Evolutionary conservation across 257 asterid genomes (phyloP).

Genomic region (Nicotiana tomentosiformis): DNA sequence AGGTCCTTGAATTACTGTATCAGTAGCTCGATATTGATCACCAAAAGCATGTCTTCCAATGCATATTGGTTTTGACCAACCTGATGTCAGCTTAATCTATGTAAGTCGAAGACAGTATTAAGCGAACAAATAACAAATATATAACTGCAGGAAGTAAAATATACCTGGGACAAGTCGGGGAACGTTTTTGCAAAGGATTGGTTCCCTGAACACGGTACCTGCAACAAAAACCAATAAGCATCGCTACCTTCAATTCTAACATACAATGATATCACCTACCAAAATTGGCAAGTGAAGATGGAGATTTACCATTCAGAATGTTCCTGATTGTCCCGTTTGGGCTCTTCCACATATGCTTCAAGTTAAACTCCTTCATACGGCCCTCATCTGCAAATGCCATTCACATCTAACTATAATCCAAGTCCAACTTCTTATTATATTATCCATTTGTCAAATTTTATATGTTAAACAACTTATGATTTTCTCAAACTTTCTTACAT

Average conservation of each 20-base stretch:
- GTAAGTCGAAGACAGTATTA: background rate
- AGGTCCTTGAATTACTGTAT: constrained; percentile 83
- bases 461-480: background rate
- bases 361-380: constrained; percentile 73
- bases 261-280: background rate
- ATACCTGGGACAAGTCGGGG: constrained; percentile 94
- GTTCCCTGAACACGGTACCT: constrained; percentile 99
- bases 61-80: constrained; percentile 97
- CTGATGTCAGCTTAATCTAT: constrained; percentile 27
- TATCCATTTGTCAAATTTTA: too few relatives aligned
- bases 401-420: background rate
- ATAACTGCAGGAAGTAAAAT: constrained; percentile 5
- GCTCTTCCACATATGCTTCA: constrained; percentile 94
- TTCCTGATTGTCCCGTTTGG: constrained; percentile 99
- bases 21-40: constrained; percentile 97
- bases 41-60: constrained; percentile 99
- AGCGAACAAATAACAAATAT: background rate
- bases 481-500: background rate
- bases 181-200: constrained; percentile 88
- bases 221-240: constrained; percentile 12
- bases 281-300: background rate
- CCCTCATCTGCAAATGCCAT: constrained; percentile 59
- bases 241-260: background rate
- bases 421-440: too few relatives aligned
- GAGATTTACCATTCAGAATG: constrained; percentile 73